A percentile compares a stretch with the other conserved stretches of the same genome.
phyloP scores from a whole-genome alignment of 176 grass and related monocot genomes.

The Bolboschoenus planiculmis region DNA sequence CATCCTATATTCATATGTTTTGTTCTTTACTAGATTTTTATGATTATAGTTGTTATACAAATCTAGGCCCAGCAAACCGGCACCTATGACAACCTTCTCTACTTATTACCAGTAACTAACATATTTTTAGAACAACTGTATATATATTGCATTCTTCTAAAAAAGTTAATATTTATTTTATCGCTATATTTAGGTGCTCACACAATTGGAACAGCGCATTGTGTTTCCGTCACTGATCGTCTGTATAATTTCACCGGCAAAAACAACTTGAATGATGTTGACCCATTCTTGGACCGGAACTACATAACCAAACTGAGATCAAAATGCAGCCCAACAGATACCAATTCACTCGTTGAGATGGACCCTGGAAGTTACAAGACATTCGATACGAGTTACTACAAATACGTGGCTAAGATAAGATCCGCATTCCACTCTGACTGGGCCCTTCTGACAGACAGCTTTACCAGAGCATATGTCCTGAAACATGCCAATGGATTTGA shows the following conservation, averaged over 20 bases:
- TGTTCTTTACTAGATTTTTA: too few species aligned
- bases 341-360: slow-evolving; percentile 49
- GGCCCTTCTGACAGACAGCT: slow-evolving; percentile 34
- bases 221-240: slow-evolving; percentile 27
- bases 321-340: slow-evolving; percentile 36
- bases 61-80: neutral
- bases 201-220: slow-evolving; percentile 55
- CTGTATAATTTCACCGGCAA: slow-evolving; percentile 59
- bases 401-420: slow-evolving; percentile 32
- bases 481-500: slow-evolving; percentile 35
- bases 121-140: neutral
- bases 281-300: slow-evolving; percentile 43
- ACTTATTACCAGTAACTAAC: neutral
- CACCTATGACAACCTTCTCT: neutral
- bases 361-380: slow-evolving; percentile 65
- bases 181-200: slow-evolving; percentile 29
- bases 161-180: neutral
- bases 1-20: neutral
- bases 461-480: slow-evolving; percentile 49
- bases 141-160: neutral
- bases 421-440: slow-evolving; percentile 70
- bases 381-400: slow-evolving; percentile 73
- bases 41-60: too few species aligned
- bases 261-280: slow-evolving; percentile 20
- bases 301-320: slow-evolving; percentile 44